Evolutionary conservation across 192 early-diverging fungal genomes (phyloP).

Genomic region (Linnemannia schmuckeri): DNA sequence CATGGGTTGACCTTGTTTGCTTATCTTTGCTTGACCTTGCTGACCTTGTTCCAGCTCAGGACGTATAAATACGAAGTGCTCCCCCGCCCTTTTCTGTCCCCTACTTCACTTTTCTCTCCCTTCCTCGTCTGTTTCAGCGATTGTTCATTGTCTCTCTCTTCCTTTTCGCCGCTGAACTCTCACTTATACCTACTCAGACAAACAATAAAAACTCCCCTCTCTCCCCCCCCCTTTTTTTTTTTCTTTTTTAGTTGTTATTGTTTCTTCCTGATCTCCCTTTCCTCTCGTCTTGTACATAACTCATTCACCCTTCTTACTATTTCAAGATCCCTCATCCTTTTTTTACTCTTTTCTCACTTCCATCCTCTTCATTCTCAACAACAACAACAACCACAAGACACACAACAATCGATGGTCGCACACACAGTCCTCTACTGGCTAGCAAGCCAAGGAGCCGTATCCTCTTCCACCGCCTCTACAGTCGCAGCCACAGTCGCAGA

Average conservation of each 20-base stretch:
- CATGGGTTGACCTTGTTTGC: neutral
- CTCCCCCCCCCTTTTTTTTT: too few species aligned
- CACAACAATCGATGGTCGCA: conserved; percentile 28
- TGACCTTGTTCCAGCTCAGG: neutral
- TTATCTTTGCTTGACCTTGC: neutral
- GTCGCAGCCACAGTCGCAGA: conserved; percentile 14
- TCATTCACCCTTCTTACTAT: neutral
- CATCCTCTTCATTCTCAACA: neutral
- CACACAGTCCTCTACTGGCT: conserved; percentile 53
- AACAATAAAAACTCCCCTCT: too few species aligned
- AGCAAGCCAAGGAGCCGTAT: conserved; percentile 31
- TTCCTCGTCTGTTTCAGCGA: neutral
- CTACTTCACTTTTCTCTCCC: neutral
- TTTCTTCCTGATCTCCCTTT: neutral
- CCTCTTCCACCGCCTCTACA: neutral
- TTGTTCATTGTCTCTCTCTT: neutral
- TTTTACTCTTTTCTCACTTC: neutral
- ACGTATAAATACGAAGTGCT: neutral
- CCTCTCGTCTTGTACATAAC: neutral
- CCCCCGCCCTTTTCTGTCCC: neutral
- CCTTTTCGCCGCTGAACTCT: neutral
- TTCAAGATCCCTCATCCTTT: neutral
- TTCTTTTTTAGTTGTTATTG: too few species aligned
- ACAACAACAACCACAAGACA: conserved; percentile 1
- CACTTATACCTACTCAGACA: neutral